These are phyloP conservation scores for Arabidopsis lyrata DNA, from an alignment of 441 rosid species.

Conservation along the genomic window DNA sequence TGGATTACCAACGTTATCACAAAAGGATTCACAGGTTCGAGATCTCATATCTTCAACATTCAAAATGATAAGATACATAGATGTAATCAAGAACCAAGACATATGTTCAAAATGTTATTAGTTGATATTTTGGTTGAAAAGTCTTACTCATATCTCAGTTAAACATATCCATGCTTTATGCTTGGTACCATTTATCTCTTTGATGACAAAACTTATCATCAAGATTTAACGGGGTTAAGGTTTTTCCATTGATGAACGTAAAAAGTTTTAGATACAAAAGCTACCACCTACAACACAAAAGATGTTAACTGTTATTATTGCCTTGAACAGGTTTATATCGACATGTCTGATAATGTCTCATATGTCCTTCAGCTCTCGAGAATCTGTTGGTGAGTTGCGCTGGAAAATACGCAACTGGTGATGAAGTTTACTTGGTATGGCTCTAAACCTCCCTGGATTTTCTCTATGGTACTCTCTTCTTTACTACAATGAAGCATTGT, in stretches of 20 bases:
- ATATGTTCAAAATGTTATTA: neutral
- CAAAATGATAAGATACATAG: neutral
- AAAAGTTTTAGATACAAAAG: no score
- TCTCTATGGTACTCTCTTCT: constrained; percentile 10
- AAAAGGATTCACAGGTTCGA: constrained; percentile 76
- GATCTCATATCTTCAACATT: neutral
- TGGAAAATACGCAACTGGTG: constrained; percentile 80
- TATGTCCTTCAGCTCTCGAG: constrained; percentile 70
- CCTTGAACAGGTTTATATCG: no score
- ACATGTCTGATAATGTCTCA: constrained; percentile 1
- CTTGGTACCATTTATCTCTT: constrained; percentile 15
- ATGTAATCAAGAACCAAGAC: neutral
- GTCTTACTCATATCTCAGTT: constrained; percentile 12
- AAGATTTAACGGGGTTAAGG: no score
- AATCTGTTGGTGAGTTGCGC: constrained; percentile 64
- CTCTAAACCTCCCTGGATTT: constrained; percentile 11
- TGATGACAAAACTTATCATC: neutral
- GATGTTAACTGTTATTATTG: neutral
- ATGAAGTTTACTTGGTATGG: constrained; percentile 69
- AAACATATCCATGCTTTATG: neutral
- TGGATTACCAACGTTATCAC: constrained; percentile 63
- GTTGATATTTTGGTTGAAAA: neutral
- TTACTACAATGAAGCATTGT: constrained; percentile 11
- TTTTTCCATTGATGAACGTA: neutral
- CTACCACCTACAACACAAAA: no score